Evolutionary conservation across 177 flowering plant genomes (phyloP).

Genomic region (Vitis hybrid): DNA sequence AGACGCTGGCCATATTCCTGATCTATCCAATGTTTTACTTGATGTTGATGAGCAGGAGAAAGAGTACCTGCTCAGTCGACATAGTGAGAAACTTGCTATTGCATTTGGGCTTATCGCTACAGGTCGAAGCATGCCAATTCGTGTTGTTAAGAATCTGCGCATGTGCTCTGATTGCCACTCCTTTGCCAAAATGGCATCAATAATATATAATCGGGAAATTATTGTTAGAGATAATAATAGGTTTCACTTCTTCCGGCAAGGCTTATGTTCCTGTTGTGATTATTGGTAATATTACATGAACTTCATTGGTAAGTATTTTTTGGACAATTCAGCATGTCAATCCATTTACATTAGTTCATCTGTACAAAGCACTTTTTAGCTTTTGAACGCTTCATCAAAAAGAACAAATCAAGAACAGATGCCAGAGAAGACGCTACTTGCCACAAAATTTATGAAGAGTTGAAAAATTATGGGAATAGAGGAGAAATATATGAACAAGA

Average conservation of each 20-base stretch:
- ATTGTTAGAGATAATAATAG: slow-evolving; percentile 55
- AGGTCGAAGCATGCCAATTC: slow-evolving; percentile 32
- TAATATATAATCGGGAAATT: slow-evolving; percentile 46
- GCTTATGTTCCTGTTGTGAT: slow-evolving; percentile 64
- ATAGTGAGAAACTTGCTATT: slow-evolving; percentile 69
- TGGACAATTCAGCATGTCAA: neutral
- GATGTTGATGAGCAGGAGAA: slow-evolving; percentile 66
- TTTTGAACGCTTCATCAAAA: neutral
- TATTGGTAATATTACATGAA: slow-evolving; percentile 40
- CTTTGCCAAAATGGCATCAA: slow-evolving; percentile 51
- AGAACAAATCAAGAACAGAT: neutral
- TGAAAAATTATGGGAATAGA: neutral
- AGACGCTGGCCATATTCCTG: slow-evolving; percentile 48
- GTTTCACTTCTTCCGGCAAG: slow-evolving; percentile 52
- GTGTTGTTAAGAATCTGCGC: slow-evolving; percentile 62
- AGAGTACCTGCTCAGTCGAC: slow-evolving; percentile 46
- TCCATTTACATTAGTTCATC: neutral
- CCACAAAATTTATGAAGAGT: neutral
- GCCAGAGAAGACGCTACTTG: neutral
- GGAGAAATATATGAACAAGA: neutral
- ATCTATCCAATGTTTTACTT: slow-evolving; percentile 47
- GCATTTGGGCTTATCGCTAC: slow-evolving; percentile 61
- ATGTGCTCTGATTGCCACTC: slow-evolving; percentile 69
- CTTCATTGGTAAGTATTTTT: neutral
- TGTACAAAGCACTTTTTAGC: slow-evolving; percentile 1